Conservation (phyloP, 1,139 yeast genomes). For the Blastobotrys buckinghamii region DNA sequence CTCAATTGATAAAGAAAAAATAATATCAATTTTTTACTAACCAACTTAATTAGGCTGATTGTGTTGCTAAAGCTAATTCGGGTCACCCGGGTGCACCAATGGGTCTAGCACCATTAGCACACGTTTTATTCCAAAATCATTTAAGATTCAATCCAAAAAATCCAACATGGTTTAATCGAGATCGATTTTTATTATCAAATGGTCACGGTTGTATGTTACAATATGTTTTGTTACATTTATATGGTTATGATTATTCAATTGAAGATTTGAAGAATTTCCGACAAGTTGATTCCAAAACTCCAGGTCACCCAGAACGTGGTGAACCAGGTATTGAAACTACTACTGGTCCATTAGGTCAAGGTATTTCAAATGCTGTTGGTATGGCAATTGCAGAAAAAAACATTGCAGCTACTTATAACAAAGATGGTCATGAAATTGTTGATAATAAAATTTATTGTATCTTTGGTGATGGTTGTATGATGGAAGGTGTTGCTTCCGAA, state of each 20-base stretch:
- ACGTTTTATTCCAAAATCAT: slow-evolving; percentile 60
- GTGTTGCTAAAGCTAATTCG: slow-evolving; percentile 83
- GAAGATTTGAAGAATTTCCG: slow-evolving; percentile 91
- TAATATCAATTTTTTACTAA: background rate
- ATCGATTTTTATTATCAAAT: slow-evolving; percentile 89
- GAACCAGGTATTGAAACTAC: slow-evolving; percentile 93
- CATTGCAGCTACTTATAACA: slow-evolving; percentile 90
- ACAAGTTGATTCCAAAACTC: slow-evolving; percentile 85
- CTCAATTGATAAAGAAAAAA: background rate
- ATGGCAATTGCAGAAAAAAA: slow-evolving; percentile 92
- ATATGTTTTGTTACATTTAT: slow-evolving; percentile 79
- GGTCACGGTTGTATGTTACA: slow-evolving; percentile 96
- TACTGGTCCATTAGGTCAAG: slow-evolving; percentile 99
- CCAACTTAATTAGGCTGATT: slow-evolving; percentile 48
- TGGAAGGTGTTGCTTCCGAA: slow-evolving; percentile 97
- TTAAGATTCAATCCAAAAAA: slow-evolving; percentile 87
- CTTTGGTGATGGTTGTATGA: slow-evolving; percentile 97
- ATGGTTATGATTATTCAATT: slow-evolving; percentile 74
- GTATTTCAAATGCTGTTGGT: slow-evolving; percentile 96
- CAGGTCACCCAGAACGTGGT: slow-evolving; percentile 87
- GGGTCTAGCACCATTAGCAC: slow-evolving; percentile 92
- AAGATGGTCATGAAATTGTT: slow-evolving; percentile 61
- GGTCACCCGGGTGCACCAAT: slow-evolving; percentile 99
- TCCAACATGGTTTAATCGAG: slow-evolving; percentile 92
- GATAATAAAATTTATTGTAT: slow-evolving; percentile 75